A percentile compares a stretch with the other conserved stretches of the same genome.
Conservation (phyloP, 2,329 filamentous ascomycete species). For the Plectosphaerella plurivora region DNA sequence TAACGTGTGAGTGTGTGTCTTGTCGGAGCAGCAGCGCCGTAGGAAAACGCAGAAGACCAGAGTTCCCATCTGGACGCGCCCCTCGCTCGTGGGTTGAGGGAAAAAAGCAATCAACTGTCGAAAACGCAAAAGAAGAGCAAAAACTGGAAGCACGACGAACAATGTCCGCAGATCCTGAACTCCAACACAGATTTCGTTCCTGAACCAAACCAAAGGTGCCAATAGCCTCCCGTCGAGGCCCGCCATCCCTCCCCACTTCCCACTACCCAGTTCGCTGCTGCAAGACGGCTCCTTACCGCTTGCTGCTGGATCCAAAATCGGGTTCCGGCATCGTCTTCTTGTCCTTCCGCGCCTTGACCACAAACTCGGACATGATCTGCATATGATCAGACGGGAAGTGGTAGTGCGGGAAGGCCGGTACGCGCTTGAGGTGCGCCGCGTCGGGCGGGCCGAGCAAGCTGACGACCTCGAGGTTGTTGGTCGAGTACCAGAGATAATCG, state of each 20-base stretch:
- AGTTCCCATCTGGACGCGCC: too few species aligned
- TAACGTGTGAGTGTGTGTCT: too few species aligned
- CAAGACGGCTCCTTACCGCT: slow-evolving; percentile 2
- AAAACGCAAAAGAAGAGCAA: neutral
- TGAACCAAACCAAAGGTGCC: neutral
- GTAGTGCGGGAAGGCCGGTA: slow-evolving; percentile 89
- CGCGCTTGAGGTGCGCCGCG: slow-evolving; percentile 74
- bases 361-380: slow-evolving; percentile 83
- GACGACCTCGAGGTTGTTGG: slow-evolving; percentile 80
- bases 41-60: too few species aligned
- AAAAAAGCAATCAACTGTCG: too few species aligned
- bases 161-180: neutral
- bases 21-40: too few species aligned
- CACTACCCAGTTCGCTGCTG: too few species aligned
- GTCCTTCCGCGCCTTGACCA: slow-evolving; percentile 82
- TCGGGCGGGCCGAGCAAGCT: slow-evolving; percentile 84
- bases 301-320: slow-evolving; percentile 47
- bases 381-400: slow-evolving; percentile 94
- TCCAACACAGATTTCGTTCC: slow-evolving; percentile 1
- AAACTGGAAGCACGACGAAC: neutral
- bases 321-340: slow-evolving; percentile 63
- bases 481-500: slow-evolving; percentile 97
- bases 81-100: too few species aligned
- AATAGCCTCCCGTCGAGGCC: neutral
- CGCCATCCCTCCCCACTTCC: neutral